A percentile compares a stretch with the other conserved stretches of the same genome.
phyloP scores from a whole-genome alignment of 73 alveolate genomes.

The Paramecium sonneborni region DNA sequence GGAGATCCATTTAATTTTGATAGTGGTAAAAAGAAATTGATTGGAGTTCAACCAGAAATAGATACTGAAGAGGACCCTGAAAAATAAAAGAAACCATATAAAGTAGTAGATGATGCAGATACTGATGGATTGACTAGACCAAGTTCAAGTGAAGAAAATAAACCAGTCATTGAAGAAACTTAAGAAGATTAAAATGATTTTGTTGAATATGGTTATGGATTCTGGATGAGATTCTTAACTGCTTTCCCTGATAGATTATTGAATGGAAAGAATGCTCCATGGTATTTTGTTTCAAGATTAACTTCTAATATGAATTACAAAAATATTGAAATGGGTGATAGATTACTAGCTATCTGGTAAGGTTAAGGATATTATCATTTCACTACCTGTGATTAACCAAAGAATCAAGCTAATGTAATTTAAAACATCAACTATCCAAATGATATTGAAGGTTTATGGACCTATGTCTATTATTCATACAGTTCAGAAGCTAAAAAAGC shows the following conservation, averaged over 20 bases:
- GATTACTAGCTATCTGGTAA: conserved; percentile 30
- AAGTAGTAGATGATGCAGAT: neutral
- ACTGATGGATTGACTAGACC: conserved; percentile 21
- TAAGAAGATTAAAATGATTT: neutral
- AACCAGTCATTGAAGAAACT: conserved; percentile 23
- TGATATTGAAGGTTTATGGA: conserved; percentile 51
- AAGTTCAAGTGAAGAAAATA: conserved; percentile 26
- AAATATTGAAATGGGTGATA: conserved; percentile 38
- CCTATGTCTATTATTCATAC: conserved; percentile 31
- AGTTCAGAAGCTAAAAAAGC: conserved; percentile 27
- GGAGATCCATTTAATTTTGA: conserved; percentile 17
- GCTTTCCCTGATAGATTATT: neutral
- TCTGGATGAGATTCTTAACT: conserved; percentile 30
- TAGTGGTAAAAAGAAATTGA: neutral
- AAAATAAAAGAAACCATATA: conserved; percentile 21
- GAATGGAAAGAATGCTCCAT: conserved; percentile 36
- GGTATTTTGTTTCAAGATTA: conserved; percentile 16
- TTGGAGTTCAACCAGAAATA: conserved; percentile 21
- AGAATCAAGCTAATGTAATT: neutral
- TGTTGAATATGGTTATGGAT: conserved; percentile 50
- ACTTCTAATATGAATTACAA: neutral
- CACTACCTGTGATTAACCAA: conserved; percentile 47
- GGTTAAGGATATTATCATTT: conserved; percentile 49
- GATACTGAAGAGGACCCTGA: conserved; percentile 29
- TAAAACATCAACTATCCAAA: neutral